phyloP scores from a whole-genome alignment of 2,329 filamentous ascomycete genomes.

The Trichoderma polysporum region DNA sequence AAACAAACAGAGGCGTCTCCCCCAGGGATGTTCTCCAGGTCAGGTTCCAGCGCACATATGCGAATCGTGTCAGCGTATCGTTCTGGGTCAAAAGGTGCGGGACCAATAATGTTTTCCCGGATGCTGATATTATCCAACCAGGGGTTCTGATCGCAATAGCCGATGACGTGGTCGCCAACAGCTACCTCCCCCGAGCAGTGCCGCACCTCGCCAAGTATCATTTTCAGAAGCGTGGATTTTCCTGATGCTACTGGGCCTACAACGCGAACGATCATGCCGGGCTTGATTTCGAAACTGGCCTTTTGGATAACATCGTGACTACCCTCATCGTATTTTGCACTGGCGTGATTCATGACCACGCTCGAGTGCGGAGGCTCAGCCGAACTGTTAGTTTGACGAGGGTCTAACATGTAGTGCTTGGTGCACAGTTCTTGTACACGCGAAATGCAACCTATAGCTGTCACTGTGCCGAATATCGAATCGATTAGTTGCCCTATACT shows the following conservation, averaged over 20 bases:
- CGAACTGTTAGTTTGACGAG: too few relatives aligned
- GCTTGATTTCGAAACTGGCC: too few relatives aligned
- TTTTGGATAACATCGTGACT: too few relatives aligned
- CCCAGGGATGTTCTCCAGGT: constrained; percentile 30
- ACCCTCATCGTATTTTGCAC: too few relatives aligned
- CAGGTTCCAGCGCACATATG: constrained; percentile 27
- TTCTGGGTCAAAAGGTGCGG: constrained; percentile 22
- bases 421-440: too few relatives aligned
- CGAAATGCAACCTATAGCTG: too few relatives aligned
- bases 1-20: constrained; percentile 36
- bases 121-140: constrained; percentile 34
- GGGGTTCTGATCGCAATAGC: constrained; percentile 38
- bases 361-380: too few relatives aligned
- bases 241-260: background rate
- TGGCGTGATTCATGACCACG: too few relatives aligned
- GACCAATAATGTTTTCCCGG: constrained; percentile 29
- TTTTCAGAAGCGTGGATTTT: constrained; percentile 19
- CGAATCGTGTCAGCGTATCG: constrained; percentile 24
- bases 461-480: too few relatives aligned
- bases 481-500: too few relatives aligned
- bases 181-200: constrained; percentile 20
- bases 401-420: too few relatives aligned
- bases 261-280: too few relatives aligned
- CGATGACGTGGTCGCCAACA: constrained; percentile 16
- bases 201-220: constrained; percentile 21